Percentiles rank a stretch among this genome's conserved stretches.
These are phyloP conservation scores for Fusarium redolens DNA, from an alignment of 2,329 filamentous ascomycete species.

Conservation along the genomic window DNA sequence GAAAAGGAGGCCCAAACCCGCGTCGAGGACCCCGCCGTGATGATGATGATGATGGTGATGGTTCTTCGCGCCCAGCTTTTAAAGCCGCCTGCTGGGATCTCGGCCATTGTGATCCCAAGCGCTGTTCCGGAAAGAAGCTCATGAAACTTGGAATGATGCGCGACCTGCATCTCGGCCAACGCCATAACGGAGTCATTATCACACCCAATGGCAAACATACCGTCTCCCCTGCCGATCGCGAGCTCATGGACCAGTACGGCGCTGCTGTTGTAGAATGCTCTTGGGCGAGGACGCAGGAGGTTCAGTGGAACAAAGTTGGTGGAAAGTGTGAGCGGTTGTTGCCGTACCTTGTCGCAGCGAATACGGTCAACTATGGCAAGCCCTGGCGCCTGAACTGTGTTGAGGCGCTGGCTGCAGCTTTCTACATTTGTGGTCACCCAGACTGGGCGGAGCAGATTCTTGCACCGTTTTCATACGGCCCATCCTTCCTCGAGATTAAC, in stretches of 20 bases:
- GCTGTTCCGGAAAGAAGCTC: constrained; percentile 94
- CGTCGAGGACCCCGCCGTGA: constrained; percentile 61
- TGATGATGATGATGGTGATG: constrained; percentile 50
- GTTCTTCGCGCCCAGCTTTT: constrained; percentile 66
- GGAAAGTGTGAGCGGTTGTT: constrained; percentile 92
- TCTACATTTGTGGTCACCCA: constrained; percentile 88
- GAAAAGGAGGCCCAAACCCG: constrained; percentile 70
- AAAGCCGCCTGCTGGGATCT: constrained; percentile 98
- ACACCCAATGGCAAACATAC: constrained; percentile 92
- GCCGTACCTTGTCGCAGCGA: constrained; percentile 95
- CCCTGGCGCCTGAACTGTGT: constrained; percentile 96
- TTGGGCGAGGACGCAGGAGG: constrained; percentile 92
- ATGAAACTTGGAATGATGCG: constrained; percentile 95
- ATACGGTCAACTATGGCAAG: constrained; percentile 96
- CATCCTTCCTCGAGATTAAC: constrained; percentile 92
- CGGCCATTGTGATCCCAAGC: constrained; percentile 95
- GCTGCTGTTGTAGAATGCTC: constrained; percentile 97
- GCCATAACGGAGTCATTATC: constrained; percentile 91
- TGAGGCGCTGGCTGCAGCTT: constrained; percentile 92
- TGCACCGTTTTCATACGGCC: constrained; percentile 87
- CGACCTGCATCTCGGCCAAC: constrained; percentile 90
- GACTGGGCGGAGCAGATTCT: constrained; percentile 92
- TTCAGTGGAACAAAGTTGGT: constrained; percentile 91
- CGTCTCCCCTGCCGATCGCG: constrained; percentile 83
- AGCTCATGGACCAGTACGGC: constrained; percentile 86